Base-by-base conservation (phyloP, 164 flowering plant genomes). In the Magnolia kwangsiensis region DNA sequence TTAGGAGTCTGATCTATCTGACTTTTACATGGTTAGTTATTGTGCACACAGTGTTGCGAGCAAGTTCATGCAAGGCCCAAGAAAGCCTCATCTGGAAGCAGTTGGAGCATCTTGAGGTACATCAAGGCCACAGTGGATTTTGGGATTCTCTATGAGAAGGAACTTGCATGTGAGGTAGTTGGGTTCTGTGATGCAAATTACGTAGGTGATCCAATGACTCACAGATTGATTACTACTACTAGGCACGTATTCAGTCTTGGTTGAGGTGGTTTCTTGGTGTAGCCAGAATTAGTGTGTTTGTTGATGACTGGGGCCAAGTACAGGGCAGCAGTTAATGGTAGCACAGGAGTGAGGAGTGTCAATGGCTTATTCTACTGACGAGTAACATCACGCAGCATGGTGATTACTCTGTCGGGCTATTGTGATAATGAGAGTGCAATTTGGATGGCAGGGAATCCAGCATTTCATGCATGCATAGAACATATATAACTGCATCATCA, bases 381-480 rank as follows among this genome's bases (percentile, higher is more conserved):
- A 10, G 73, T 2, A 83, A 86, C 51, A 27, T 83, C 0, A 64
- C 74, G 7, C 83, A 81, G 55, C 67, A 73, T 13, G 24, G 27
- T 8, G 75, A 81, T 2, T 71, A 83, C 67, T 0, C 72, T 10
- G 67, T 80, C 0, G 9, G 8, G 27, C 19, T 83, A 2, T 31
- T 80, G 81, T 67, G 87, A 84, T 20, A 83, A 83, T 18, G 51
- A 51, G 19, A 78, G 45, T 0, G 74, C 81, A 8, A 78, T 75
- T 2, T n/a, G 51, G 0, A 61, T 80, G 4, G 86, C 76, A 51
- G 76, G 81, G n/a, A 83, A 83, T 78, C 82, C 45, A 37, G 45
- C 6, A 37, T 37, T 37, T 37, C 45, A 37, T 37, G 45, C 45
- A 37, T 6, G 6, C 0, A 37, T 6, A 37, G 45, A 37, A 37